Percentiles rank a stretch among this genome's conserved stretches.
These are phyloP conservation scores for Colletotrichum lentis DNA, from an alignment of 2,329 filamentous ascomycete genomes.

Conservation along the genomic window DNA sequence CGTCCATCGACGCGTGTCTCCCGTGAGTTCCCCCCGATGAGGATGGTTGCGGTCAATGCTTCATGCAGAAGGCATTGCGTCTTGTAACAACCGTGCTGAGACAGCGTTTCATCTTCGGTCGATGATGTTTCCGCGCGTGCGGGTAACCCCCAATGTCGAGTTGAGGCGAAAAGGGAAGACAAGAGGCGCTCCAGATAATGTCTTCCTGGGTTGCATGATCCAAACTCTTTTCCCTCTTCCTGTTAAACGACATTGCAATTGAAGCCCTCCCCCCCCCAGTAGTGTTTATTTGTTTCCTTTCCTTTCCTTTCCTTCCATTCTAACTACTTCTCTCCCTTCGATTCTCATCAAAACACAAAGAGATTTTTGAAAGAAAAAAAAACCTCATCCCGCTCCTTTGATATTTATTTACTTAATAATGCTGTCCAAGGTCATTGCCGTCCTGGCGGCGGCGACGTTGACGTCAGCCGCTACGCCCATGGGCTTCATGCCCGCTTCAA, in stretches of 20 bases:
- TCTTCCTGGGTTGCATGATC: not conserved
- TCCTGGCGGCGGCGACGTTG: slow-evolving; percentile 46
- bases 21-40: not conserved
- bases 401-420: slow-evolving; percentile 42
- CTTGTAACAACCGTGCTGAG: slow-evolving; percentile 33
- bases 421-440: slow-evolving; percentile 45
- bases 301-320: slow-evolving; percentile 27
- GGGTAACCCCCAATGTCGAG: slow-evolving; percentile 16
- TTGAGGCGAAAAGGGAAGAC: slow-evolving; percentile 6
- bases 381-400: slow-evolving; percentile 19
- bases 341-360: slow-evolving; percentile 8
- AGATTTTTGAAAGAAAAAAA: not conserved
- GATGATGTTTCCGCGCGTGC: slow-evolving; percentile 29
- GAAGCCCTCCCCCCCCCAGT: slow-evolving; percentile 5
- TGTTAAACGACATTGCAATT: slow-evolving; percentile 31
- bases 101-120: slow-evolving; percentile 34
- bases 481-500: slow-evolving; percentile 52
- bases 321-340: slow-evolving; percentile 16
- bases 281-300: slow-evolving; percentile 36
- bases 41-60: slow-evolving; percentile 32
- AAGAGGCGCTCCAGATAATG: slow-evolving; percentile 28
- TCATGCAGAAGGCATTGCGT: slow-evolving; percentile 27
- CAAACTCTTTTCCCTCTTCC: slow-evolving; percentile 22
- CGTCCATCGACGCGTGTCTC: slow-evolving; percentile 21
- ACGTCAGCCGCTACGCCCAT: slow-evolving; percentile 52